Base-by-base conservation (phyloP, 306 rosid species). In the Fragaria nilgerrensis region DNA sequence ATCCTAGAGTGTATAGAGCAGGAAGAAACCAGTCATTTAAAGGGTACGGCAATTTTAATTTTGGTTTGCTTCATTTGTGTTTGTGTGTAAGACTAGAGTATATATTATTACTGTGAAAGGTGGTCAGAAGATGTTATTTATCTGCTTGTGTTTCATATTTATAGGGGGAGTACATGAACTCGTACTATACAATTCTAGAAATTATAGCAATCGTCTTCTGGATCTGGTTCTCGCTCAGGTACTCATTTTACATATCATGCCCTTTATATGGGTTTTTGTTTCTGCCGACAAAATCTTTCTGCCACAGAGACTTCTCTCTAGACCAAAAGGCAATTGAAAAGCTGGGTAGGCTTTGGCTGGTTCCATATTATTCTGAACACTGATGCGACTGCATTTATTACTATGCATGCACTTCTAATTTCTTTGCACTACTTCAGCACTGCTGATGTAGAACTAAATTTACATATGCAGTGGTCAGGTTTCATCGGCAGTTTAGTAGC, bases 171-270 rank as follows among this genome's bases (percentile, higher is more conserved):
- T 92, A 90, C 32, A 2, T 62, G 96, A 96, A 19, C 94, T 91
- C 76, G 83, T 87, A 68, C 20, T 91, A 71, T 90, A 63, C 80
- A 93, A 91, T 85, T 92, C 86, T 81, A 88, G 77, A 90, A 91
- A 96, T 85, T 96, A 91, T 56, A 88, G 86, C 52, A 96, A 93
- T 82, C 90, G 91, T 97, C 97, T 93, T 76, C 87, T 90, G 82
- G 94, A 93, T 77, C 90, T 96, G 97, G 83, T 90, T 76, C 76
- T 90, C 75, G 96, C 96, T 80, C 90, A 91, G 98, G 98, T 91
- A 85, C 84, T 58, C 65, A 36, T 73, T 75, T 80, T 79, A 75
- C 77, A 41, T 55, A 25, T 69, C 52, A 73, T 55, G 52, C 22
- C 47, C 47, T 10, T 43, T 2, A 0, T 5, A 36, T 4, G 5